phyloP scores from a whole-genome alignment of 768 basidiomycete species.

The Mycena albidolilacea region DNA sequence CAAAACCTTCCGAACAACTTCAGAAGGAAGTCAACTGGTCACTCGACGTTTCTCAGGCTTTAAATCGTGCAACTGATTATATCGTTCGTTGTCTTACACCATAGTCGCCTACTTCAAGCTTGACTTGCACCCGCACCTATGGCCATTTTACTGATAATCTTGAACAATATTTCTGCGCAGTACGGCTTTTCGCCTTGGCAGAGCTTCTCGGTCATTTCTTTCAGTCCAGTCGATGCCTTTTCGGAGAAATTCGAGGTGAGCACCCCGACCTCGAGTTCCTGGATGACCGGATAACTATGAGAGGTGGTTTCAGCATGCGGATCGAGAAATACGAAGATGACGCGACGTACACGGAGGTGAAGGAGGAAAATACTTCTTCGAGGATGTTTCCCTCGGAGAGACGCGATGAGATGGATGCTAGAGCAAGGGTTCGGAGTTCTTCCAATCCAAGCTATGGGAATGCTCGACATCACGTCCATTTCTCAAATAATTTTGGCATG shows the following conservation, averaged over 20 bases:
- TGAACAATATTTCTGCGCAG: slow-evolving; percentile 28
- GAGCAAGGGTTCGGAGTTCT: slow-evolving; percentile 41
- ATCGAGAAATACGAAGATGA: not conserved
- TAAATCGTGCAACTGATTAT: too few relatives aligned
- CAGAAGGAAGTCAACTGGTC: too few relatives aligned
- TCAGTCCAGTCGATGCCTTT: slow-evolving; percentile 21
- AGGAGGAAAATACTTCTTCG: slow-evolving; percentile 44
- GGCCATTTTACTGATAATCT: slow-evolving; percentile 23
- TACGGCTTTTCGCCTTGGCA: slow-evolving; percentile 34
- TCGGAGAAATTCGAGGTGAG: slow-evolving; percentile 33
- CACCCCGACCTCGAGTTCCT: slow-evolving; percentile 25
- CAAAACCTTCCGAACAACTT: too few relatives aligned
- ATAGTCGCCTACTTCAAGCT: too few relatives aligned
- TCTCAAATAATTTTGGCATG: not conserved
- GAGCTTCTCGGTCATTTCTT: slow-evolving; percentile 30
- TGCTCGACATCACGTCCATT: not conserved
- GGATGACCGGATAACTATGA: slow-evolving; percentile 27
- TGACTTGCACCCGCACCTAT: too few relatives aligned
- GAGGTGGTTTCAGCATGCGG: not conserved
- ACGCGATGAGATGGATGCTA: slow-evolving; percentile 35
- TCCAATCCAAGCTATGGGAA: slow-evolving; percentile 38
- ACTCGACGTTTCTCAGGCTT: too few relatives aligned
- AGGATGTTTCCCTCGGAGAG: slow-evolving; percentile 44
- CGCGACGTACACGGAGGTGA: slow-evolving; percentile 44
- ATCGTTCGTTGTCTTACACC: too few relatives aligned